A percentile compares a stretch with the other conserved stretches of the same genome.
phyloP scores from a whole-genome alignment of 148 eudicot species.

The Rhododendron henanense region DNA sequence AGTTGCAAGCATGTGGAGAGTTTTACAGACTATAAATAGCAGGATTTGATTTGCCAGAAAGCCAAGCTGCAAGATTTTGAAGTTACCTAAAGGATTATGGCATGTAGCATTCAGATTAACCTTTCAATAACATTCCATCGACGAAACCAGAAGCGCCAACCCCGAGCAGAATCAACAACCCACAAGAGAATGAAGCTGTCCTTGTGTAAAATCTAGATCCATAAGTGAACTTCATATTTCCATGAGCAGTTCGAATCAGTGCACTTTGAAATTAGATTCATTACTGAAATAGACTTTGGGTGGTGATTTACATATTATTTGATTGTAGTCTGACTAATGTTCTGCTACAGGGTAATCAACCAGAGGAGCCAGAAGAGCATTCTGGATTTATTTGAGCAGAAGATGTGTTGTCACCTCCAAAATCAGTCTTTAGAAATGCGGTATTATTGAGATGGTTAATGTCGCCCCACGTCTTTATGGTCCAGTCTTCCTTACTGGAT shows the following conservation, averaged over 20 bases:
- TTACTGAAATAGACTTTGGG: background rate
- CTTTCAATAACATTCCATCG: background rate
- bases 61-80: background rate
- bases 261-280: background rate
- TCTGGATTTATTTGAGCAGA: conserved; percentile 23
- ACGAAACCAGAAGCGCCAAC: background rate
- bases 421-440: conserved; percentile 29
- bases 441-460: conserved; percentile 39
- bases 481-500: conserved; percentile 42
- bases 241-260: background rate
- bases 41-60: background rate
- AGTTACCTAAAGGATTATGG: background rate
- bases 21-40: background rate
- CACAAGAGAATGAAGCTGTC: background rate
- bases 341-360: background rate
- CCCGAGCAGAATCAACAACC: background rate
- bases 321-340: background rate
- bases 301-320: background rate
- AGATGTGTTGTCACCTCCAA: conserved; percentile 45
- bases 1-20: background rate
- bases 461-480: conserved; percentile 53
- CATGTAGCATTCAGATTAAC: background rate
- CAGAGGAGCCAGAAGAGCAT: background rate
- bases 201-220: background rate
- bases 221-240: background rate